phyloP scores from a whole-genome alignment of 2,329 filamentous ascomycete species.

The Colletotrichum sp. region DNA sequence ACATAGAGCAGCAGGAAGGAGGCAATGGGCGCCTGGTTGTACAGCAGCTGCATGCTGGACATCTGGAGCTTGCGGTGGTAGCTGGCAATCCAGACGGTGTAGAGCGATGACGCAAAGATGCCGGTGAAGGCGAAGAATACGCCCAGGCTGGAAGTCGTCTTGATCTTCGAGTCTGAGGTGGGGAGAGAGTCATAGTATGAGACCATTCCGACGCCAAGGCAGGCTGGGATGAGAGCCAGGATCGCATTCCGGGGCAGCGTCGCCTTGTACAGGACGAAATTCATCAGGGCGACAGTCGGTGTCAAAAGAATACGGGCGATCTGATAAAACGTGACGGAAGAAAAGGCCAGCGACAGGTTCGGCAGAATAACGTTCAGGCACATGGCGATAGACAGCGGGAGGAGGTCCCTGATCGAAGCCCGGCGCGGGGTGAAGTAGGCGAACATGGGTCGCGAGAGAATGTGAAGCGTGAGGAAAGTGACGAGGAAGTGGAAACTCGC shows the following conservation, averaged over 20 bases:
- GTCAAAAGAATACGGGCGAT: constrained; percentile 71
- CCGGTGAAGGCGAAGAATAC: constrained; percentile 68
- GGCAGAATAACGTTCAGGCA: constrained; percentile 72
- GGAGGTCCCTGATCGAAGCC: constrained; percentile 58
- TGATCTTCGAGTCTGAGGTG: constrained; percentile 48
- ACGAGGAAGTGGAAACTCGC: constrained; percentile 72
- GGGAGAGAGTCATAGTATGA: constrained; percentile 72
- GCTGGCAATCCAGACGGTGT: constrained; percentile 72
- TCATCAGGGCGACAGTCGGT: constrained; percentile 68
- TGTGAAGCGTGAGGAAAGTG: constrained; percentile 67
- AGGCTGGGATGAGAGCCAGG: constrained; percentile 63
- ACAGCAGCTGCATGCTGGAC: constrained; percentile 72
- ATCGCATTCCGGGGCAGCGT: constrained; percentile 60
- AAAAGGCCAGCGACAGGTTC: constrained; percentile 71
- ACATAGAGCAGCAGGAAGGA: constrained; percentile 67
- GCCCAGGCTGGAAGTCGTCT: constrained; percentile 63
- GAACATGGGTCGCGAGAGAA: constrained; percentile 63
- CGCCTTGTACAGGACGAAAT: constrained; percentile 64
- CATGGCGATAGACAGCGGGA: constrained; percentile 72
- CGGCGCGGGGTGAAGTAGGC: constrained; percentile 64
- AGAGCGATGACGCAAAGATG: constrained; percentile 69
- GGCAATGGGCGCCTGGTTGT: constrained; percentile 70
- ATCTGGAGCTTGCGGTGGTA: constrained; percentile 70
- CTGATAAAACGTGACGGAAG: constrained; percentile 73
- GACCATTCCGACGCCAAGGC: constrained; percentile 67